Evolutionary conservation across 2,329 filamentous ascomycete species (phyloP).

Genomic region (Colletotrichum acutatum): DNA sequence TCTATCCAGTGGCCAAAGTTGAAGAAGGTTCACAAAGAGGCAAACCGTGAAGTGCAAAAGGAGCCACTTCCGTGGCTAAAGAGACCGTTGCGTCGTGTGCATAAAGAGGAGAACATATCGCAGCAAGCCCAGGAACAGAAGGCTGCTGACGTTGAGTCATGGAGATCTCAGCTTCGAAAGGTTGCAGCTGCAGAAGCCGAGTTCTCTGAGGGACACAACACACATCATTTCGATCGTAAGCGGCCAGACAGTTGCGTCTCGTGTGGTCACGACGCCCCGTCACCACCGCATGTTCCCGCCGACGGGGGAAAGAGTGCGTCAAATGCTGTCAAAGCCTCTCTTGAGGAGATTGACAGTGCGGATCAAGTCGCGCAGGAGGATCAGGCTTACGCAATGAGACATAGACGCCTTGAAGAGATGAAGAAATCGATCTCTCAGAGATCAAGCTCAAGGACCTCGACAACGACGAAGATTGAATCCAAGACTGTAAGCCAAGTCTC

Average conservation of each 20-base stretch:
- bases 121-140: constrained; percentile 5
- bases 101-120: constrained; percentile 26
- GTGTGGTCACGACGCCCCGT: not conserved
- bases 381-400: not conserved
- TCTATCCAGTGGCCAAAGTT: constrained; percentile 29
- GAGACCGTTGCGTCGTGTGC: constrained; percentile 24
- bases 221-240: constrained; percentile 3
- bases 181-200: not conserved
- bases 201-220: not conserved
- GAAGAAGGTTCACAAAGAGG: constrained; percentile 23
- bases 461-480: not conserved
- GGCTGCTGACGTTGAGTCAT: constrained; percentile 8
- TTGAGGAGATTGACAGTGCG: not conserved
- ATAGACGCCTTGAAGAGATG: not conserved
- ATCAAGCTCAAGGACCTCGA: constrained; percentile 1
- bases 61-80: constrained; percentile 22
- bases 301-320: not conserved
- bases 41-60: not conserved
- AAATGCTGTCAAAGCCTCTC: not conserved
- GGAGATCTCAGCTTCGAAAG: constrained; percentile 29
- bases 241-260: constrained; percentile 11
- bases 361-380: not conserved
- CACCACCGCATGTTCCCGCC: not conserved
- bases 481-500: not conserved
- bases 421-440: not conserved